Base-by-base conservation (phyloP, 176 grass and related monocot species). In the Lolium multiflorum region DNA sequence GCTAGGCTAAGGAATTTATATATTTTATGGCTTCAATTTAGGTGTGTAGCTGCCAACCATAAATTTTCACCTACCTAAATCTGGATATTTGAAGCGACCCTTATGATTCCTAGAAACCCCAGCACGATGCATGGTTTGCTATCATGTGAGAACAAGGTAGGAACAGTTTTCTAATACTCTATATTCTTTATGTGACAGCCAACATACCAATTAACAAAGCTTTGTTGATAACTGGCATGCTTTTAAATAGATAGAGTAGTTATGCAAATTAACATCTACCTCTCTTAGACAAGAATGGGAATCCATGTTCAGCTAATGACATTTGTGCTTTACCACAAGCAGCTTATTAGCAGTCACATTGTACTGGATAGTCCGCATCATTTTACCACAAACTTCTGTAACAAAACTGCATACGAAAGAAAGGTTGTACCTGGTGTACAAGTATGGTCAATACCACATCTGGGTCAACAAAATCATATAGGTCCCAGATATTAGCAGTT, bases 391-490 rank as follows among this genome's bases (percentile, higher is more conserved):
- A 71, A 87, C 10, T 79, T 71, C 71, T 39, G 20, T 25, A 61
- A 61, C 10, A 76, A 74, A 89, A 49, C 37, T 85, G 18, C 66
- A 51, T 52, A 16, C 10, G 35, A 26, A 22, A 71, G 44, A 78
- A 77, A 87, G 20, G 25, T 12, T 74, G 75, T 94, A 98, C 96
- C 93, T 98, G 93, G 76, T 98, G 96, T 77, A 98, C 87, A 51
- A 98, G 80, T 87, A 98, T 94, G 74, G 90, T 96, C 73, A 98
- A 85, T 80, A 95, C 85, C 81, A 90, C 90, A 87, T 98, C 93
- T 61, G 93, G 81, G 79, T 98, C 91, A 88, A 98, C 96, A 91
- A 89, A 91, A 83, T 98, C 91, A 89, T 95, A 96, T 21, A 98
- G 82, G 88, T 98, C 93, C 83, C 93, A 93, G 38, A 96, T 91